These are phyloP conservation scores for Hypseocharis bilobata DNA, from an alignment of 441 rosid species.

Conservation along the genomic window DNA sequence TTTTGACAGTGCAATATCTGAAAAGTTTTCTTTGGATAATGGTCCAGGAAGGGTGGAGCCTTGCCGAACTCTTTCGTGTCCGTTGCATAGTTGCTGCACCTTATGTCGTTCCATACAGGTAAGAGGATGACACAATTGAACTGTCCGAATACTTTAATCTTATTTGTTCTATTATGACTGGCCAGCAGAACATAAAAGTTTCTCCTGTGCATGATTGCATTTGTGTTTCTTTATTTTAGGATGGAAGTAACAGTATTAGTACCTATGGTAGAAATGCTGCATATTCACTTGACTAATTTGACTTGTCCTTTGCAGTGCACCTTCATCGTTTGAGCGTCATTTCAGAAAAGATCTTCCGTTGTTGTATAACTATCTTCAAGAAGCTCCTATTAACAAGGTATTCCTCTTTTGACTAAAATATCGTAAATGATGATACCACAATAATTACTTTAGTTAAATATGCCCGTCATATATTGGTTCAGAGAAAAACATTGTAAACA, in stretches of 20 bases:
- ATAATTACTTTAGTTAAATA: neutral
- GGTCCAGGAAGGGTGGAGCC: slow-evolving; percentile 87
- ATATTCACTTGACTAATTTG: neutral
- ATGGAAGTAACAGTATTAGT: neutral
- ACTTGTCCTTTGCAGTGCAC: slow-evolving; percentile 40
- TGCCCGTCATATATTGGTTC: neutral
- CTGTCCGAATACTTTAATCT: too few relatives aligned
- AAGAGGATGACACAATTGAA: too few relatives aligned
- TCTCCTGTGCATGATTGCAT: too few relatives aligned
- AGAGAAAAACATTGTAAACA: neutral
- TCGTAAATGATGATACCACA: neutral
- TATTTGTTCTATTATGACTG: too few relatives aligned
- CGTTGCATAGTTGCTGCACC: slow-evolving; percentile 78
- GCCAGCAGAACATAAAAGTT: too few relatives aligned
- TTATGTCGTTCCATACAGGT: slow-evolving; percentile 92
- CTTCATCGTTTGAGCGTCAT: slow-evolving; percentile 58
- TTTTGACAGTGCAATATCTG: slow-evolving; percentile 1
- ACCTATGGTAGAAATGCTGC: neutral
- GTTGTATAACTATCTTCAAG: slow-evolving; percentile 56
- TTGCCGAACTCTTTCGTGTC: slow-evolving; percentile 67
- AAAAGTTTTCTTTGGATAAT: slow-evolving; percentile 17
- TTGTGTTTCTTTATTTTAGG: too few relatives aligned
- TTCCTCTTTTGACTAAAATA: neutral
- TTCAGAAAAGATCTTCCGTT: slow-evolving; percentile 54
- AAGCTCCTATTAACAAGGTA: slow-evolving; percentile 64